Conservation (phyloP, 441 rosid species). For the Kokia cookei region DNA sequence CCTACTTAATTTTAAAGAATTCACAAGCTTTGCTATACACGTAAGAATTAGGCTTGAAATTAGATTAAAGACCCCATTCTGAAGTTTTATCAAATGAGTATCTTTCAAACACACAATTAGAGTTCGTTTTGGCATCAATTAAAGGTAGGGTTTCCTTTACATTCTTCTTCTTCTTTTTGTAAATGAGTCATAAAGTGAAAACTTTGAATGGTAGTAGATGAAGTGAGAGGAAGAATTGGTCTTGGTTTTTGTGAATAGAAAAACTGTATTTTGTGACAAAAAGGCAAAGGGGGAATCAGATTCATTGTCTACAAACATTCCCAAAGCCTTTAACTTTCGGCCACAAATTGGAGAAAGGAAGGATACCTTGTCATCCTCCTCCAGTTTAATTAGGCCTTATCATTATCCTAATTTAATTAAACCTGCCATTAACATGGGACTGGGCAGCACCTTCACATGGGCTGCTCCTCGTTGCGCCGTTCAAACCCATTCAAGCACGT, state of each 20-base stretch:
- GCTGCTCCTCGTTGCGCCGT: background rate
- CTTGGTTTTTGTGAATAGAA: background rate
- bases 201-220: slow-evolving; percentile 9
- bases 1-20: too few relatives aligned
- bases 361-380: slow-evolving; percentile 18
- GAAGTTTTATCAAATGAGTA: slow-evolving; percentile 30
- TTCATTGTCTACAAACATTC: slow-evolving; percentile 16
- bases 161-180: slow-evolving; percentile 27
- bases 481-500: background rate
- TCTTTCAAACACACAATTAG: slow-evolving; percentile 39
- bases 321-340: slow-evolving; percentile 16
- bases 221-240: slow-evolving; percentile 1
- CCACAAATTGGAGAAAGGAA: slow-evolving; percentile 14
- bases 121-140: slow-evolving; percentile 35
- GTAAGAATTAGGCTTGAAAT: slow-evolving; percentile 54
- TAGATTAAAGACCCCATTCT: slow-evolving; percentile 47
- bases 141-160: slow-evolving; percentile 32
- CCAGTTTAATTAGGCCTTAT: background rate
- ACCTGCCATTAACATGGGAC: background rate
- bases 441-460: slow-evolving; percentile 2
- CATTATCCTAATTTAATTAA: background rate
- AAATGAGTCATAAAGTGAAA: slow-evolving; percentile 31
- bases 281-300: slow-evolving; percentile 21
- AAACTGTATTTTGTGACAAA: background rate
- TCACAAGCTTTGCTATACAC: slow-evolving; percentile 57